Conservation (phyloP, 2,329 filamentous ascomycete genomes). For the Pyricularia grisea region DNA sequence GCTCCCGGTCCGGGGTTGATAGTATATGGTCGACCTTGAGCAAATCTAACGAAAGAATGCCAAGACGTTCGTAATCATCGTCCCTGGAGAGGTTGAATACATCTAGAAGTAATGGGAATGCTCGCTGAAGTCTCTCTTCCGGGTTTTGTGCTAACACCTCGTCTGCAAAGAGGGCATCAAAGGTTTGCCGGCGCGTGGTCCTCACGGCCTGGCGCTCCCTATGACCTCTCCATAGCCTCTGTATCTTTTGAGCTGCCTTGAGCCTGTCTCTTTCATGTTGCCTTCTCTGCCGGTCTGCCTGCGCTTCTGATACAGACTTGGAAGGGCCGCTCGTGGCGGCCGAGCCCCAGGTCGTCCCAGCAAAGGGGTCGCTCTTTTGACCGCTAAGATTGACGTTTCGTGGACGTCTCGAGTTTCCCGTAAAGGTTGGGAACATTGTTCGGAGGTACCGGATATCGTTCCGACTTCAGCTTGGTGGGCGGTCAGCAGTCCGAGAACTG, state of each 20-base stretch:
- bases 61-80: constrained; percentile 40
- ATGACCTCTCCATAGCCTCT: constrained; percentile 77
- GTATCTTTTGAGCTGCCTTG: constrained; percentile 64
- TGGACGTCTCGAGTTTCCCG: constrained; percentile 72
- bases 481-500: neutral
- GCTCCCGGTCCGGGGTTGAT: constrained; percentile 22
- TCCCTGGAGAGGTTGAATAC: constrained; percentile 34
- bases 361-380: constrained; percentile 69
- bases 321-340: constrained; percentile 55
- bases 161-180: constrained; percentile 49
- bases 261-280: constrained; percentile 73
- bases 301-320: constrained; percentile 73
- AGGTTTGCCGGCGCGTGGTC: constrained; percentile 45
- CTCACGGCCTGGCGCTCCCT: constrained; percentile 49
- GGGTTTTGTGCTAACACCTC: constrained; percentile 16
- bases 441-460: neutral
- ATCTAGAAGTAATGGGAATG: constrained; percentile 37
- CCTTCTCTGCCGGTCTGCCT: constrained; percentile 73
- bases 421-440: constrained; percentile 85
- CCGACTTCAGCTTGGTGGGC: neutral
- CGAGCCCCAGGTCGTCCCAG: constrained; percentile 48
- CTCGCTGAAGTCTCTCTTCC: constrained; percentile 25
- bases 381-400: constrained; percentile 93
- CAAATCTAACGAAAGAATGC: constrained; percentile 34
- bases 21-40: constrained; percentile 22